phyloP scores from a whole-genome alignment of 2,329 filamentous ascomycete species.

The Aureobasidium sp. region DNA sequence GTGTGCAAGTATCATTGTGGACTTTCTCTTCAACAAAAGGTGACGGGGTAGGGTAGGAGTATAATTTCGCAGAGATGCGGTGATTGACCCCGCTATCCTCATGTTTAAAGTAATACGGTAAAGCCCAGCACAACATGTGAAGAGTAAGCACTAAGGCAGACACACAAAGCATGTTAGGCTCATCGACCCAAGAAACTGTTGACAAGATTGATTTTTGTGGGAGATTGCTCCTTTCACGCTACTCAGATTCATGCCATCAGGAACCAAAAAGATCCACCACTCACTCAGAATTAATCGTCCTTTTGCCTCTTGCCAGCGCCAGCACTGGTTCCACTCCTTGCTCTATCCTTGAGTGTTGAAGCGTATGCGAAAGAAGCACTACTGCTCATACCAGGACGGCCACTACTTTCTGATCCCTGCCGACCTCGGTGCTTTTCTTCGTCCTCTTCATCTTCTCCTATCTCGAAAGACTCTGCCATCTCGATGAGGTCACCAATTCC shows the following conservation, averaged over 20 bases:
- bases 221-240: background rate
- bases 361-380: slow-evolving; percentile 25
- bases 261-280: background rate
- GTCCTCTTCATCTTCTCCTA: slow-evolving; percentile 29
- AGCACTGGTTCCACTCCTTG: slow-evolving; percentile 20
- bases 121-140: background rate
- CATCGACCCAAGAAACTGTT: background rate
- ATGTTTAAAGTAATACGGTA: background rate
- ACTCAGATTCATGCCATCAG: background rate
- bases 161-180: background rate
- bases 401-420: slow-evolving; percentile 19
- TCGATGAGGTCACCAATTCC: slow-evolving; percentile 62
- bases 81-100: background rate
- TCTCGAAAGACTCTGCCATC: slow-evolving; percentile 53
- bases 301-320: slow-evolving; percentile 25
- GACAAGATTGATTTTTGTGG: background rate
- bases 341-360: slow-evolving; percentile 17
- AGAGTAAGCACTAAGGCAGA: background rate
- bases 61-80: background rate
- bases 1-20: background rate
- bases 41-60: background rate
- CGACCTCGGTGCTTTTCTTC: slow-evolving; percentile 25
- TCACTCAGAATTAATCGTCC: slow-evolving; percentile 23
- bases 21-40: background rate
- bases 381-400: slow-evolving; percentile 18